Evolutionary conservation across 768 basidiomycete species (phyloP), one percentile per base, ranked within the genome.

Genomic region (Podaxis sp.): DNA sequence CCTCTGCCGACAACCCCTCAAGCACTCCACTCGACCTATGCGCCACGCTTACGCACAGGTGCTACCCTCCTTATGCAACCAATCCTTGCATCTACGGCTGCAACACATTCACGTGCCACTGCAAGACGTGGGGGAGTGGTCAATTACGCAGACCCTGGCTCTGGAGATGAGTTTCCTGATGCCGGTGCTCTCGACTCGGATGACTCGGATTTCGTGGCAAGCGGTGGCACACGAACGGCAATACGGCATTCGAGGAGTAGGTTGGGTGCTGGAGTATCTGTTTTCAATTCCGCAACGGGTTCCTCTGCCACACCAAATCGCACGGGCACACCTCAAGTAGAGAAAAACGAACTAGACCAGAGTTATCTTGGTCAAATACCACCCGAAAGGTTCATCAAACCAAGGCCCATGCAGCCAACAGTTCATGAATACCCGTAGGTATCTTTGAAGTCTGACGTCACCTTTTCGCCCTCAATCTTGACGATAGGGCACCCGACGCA

Each of bases 31-130:
- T 89, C 93, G 0, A 90, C 92, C 1, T 98, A 97, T 71, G 78
- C 94, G 0, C 90, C 95, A 5, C 84, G 96, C n/a, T 76, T 98
- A 55, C 87, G 91, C 25, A 95, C 96, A 0, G 97, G 97, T 14
- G 82, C 89, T 2, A 90, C 93, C 0, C 84, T 94, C 5, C 85
- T 99, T 65, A 82, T 98, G 73, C 97, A 99, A 68, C 97, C 97
- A 18, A 84, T 93, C 66, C 63, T 80, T 50, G 66, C 75, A 4
- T 64, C 76, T n/a, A 64, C 81, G 6, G 68, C 83, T 1, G 65
- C 78, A 6, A 72, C 73, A 2, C 67, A 68, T 35, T 69, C 73
- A 1, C 77, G 83, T n/a, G 70, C 79, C 0, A 73, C 82, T 1
- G 81, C 79, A 42, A 80, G 89, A 53, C 81, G 88, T 18, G 85